phyloP scores from a whole-genome alignment of 495 filamentous ascomycete species.

The Penicillium lagena region DNA sequence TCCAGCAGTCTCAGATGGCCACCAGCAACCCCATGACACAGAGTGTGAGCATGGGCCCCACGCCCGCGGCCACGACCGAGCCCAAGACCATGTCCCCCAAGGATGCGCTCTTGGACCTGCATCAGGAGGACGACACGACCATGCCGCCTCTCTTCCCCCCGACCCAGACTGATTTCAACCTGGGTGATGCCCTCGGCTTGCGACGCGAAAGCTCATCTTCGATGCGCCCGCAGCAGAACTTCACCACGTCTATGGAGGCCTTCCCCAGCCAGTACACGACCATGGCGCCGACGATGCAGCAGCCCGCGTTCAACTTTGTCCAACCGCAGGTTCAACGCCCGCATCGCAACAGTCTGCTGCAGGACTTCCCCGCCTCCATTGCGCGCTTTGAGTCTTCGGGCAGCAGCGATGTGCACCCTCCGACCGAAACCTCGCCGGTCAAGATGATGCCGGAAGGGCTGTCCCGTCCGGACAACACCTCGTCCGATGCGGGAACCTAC shows the following conservation, averaged over 20 bases:
- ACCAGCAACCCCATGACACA: conserved; percentile 35
- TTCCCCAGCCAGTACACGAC: conserved; percentile 36
- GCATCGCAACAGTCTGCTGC: conserved; percentile 27
- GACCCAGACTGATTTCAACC: conserved; percentile 34
- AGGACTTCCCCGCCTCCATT: conserved; percentile 56
- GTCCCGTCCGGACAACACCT: conserved; percentile 53
- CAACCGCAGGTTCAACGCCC: conserved; percentile 53
- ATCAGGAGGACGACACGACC: conserved; percentile 60
- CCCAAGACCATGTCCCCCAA: conserved; percentile 94
- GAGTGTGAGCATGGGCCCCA: conserved; percentile 21
- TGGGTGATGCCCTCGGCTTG: conserved; percentile 32
- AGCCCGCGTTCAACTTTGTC: conserved; percentile 23
- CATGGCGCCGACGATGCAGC: conserved; percentile 6
- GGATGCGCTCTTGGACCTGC: conserved; percentile 82
- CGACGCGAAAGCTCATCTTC: conserved; percentile 41
- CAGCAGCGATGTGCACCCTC: conserved; percentile 45
- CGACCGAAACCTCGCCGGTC: conserved; percentile 18
- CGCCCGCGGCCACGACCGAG: conserved; percentile 15
- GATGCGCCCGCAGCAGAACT: conserved; percentile 36
- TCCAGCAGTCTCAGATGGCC: conserved; percentile 31
- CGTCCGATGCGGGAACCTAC: conserved; percentile 81
- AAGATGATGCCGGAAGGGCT: conserved; percentile 28
- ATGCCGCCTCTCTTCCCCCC: conserved; percentile 62
- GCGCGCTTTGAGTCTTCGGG: conserved; percentile 60
- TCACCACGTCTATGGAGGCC: conserved; percentile 31